phyloP scores from a whole-genome alignment of 2,329 filamentous ascomycete species.

The Anisogramma anomala region DNA sequence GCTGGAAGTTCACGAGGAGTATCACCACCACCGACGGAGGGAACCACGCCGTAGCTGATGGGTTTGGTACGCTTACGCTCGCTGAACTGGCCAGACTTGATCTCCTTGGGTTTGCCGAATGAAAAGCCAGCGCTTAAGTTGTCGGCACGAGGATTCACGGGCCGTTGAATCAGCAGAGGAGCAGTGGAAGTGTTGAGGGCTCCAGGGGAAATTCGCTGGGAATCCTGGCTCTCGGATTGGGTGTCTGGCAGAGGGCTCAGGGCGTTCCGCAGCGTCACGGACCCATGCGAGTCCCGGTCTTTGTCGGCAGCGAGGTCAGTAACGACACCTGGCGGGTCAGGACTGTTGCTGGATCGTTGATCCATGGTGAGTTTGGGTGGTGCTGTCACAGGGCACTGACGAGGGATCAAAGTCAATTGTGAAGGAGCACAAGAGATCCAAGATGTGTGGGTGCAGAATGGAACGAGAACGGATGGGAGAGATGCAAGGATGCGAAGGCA shows the following conservation, averaged over 20 bases:
- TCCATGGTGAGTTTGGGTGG: too few species aligned
- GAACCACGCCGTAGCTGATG: neutral
- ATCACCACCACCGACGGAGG: neutral
- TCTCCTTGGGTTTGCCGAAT: constrained; percentile 4
- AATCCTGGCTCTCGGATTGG: neutral
- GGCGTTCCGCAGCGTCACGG: neutral
- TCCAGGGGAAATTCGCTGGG: neutral
- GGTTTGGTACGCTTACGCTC: neutral
- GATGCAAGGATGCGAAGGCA: too few species aligned
- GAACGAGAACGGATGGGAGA: too few species aligned
- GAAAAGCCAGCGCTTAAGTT: constrained; percentile 8
- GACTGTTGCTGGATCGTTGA: neutral
- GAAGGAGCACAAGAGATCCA: too few species aligned
- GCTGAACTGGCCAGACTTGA: constrained; percentile 7
- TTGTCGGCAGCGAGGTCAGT: neutral
- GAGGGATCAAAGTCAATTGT: too few species aligned
- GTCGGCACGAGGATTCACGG: neutral
- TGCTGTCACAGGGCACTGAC: too few species aligned
- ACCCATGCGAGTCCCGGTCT: constrained; percentile 1
- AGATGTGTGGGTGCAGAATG: too few species aligned
- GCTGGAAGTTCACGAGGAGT: neutral
- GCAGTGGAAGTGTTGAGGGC: neutral
- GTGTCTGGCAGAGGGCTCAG: constrained; percentile 1
- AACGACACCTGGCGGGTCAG: neutral
- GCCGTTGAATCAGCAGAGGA: constrained; percentile 6